Conservation (phyloP, 768 basidiomycete genomes). For the Trametopsis cervina region DNA sequence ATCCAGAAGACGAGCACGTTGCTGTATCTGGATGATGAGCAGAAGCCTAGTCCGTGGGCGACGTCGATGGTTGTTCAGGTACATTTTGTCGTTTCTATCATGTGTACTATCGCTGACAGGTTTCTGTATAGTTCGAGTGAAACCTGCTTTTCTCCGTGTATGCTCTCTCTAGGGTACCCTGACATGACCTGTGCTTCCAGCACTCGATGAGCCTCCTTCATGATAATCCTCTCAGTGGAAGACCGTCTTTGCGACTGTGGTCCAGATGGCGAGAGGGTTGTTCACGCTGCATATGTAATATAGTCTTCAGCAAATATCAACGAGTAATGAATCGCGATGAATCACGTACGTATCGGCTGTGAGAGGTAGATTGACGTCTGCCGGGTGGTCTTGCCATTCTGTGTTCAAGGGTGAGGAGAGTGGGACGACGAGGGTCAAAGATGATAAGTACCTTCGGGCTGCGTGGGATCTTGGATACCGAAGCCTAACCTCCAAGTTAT, state of each 20-base stretch:
- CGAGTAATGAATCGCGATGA: background rate
- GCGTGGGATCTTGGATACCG: slow-evolving; percentile 41
- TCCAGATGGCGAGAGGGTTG: slow-evolving; percentile 50
- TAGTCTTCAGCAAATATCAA: background rate
- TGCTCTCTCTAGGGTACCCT: background rate
- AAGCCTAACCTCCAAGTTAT: slow-evolving; percentile 62
- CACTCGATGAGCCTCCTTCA: background rate
- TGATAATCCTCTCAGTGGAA: background rate
- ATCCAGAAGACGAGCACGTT: slow-evolving; percentile 39
- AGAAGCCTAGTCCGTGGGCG: slow-evolving; percentile 59
- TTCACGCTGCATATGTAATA: slow-evolving; percentile 46
- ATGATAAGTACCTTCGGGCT: slow-evolving; percentile 43
- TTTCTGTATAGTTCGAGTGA: slow-evolving; percentile 8
- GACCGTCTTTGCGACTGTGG: slow-evolving; percentile 31
- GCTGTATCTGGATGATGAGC: slow-evolving; percentile 47
- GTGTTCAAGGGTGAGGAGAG: slow-evolving; percentile 3
- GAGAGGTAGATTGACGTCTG: slow-evolving; percentile 44
- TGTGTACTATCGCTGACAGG: background rate
- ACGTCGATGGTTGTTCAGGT: slow-evolving; percentile 56
- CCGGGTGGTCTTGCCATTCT: slow-evolving; percentile 58
- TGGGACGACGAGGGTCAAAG: background rate
- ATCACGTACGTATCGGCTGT: slow-evolving; percentile 41
- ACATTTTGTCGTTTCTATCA: slow-evolving; percentile 13
- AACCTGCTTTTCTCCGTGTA: background rate
- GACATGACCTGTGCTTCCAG: background rate